Conservation (phyloP, 345 rosid genomes). For the Citrus sinensis region DVS_A1.0 CM039161.1:23799001-23799500, state of each 20-base stretch:
- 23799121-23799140: background rate
- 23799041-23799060: slow-evolving; percentile 83
- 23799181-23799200: no score
- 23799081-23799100: slow-evolving; percentile 82
- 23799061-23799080: slow-evolving; percentile 65
- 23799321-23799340: background rate
- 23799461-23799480: background rate
- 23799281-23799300: no score
- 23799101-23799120: slow-evolving; percentile 79
- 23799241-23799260: no score
- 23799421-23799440: background rate
- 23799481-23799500: background rate
- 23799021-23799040: slow-evolving; percentile 92
- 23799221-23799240: no score
- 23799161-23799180: background rate
- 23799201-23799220: no score
- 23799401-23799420: background rate
- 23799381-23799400: background rate
- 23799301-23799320: no score
- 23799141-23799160: background rate
- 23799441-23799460: background rate
- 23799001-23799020: slow-evolving; percentile 95
- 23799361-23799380: background rate
- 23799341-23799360: background rate
- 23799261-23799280: no score